phyloP scores from a whole-genome alignment of 208 protist genomes.

The Herpetomonas tarakana region DNA sequence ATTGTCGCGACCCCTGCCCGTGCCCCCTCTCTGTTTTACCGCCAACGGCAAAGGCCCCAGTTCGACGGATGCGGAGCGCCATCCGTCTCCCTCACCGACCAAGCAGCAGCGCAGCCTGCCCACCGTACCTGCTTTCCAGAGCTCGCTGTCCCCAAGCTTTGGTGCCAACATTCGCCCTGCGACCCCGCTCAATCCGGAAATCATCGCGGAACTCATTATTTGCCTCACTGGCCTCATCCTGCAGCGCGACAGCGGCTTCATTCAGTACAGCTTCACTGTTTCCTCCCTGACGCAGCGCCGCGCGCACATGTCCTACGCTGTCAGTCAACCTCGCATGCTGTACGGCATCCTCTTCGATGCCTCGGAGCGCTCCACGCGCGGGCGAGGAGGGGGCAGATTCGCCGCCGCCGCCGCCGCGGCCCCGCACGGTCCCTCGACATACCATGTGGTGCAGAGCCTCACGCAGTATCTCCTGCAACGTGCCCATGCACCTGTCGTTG shows the following conservation, averaged over 20 bases:
- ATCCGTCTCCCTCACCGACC: no score
- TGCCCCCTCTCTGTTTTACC: no score
- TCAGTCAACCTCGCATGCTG: constrained; percentile 15
- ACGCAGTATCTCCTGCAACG: constrained; percentile 34
- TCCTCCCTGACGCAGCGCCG: constrained; percentile 47
- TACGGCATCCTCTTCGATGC: neutral
- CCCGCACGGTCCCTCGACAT: constrained; percentile 36
- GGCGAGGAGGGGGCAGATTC: neutral
- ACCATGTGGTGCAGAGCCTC: constrained; percentile 38
- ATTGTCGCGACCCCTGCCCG: no score
- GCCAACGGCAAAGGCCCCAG: no score
- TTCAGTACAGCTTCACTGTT: constrained; percentile 52
- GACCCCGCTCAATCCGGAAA: constrained; percentile 9
- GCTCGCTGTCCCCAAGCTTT: neutral
- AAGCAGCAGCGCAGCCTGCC: no score
- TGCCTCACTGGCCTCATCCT: constrained; percentile 48
- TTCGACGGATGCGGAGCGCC: no score
- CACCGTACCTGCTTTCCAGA: neutral
- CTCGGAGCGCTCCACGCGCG: neutral
- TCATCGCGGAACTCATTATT: constrained; percentile 59
- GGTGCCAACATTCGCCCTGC: neutral
- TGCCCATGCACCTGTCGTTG: constrained; percentile 21
- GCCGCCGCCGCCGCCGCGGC: constrained; percentile 3
- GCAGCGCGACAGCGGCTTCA: constrained; percentile 47
- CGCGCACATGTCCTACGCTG: constrained; percentile 13